phyloP scores from a whole-genome alignment of 495 filamentous ascomycete species.

The Aspergillus mulundensis region DNA sequence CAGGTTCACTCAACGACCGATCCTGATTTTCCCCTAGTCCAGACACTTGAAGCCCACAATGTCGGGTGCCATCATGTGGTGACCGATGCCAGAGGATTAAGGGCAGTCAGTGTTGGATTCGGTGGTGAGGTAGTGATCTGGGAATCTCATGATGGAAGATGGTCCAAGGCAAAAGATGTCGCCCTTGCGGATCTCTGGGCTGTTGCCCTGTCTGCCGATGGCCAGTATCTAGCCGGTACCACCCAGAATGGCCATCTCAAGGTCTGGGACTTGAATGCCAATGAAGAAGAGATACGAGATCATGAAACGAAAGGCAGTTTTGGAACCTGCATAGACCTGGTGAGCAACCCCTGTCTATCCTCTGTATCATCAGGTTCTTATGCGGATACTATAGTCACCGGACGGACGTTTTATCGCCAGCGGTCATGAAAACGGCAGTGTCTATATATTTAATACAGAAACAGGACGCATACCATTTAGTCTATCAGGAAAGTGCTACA shows the following conservation, averaged over 20 bases:
- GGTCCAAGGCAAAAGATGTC: slow-evolving; percentile 47
- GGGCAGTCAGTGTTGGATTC: slow-evolving; percentile 80
- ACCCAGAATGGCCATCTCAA: slow-evolving; percentile 81
- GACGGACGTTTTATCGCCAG: slow-evolving; percentile 85
- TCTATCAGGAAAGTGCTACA: slow-evolving; percentile 61
- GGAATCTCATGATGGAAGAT: slow-evolving; percentile 52
- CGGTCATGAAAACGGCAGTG: slow-evolving; percentile 87
- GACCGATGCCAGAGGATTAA: slow-evolving; percentile 61
- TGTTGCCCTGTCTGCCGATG: slow-evolving; percentile 75
- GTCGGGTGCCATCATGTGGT: slow-evolving; percentile 86
- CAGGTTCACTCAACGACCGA: slow-evolving; percentile 69
- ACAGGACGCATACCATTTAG: slow-evolving; percentile 83
- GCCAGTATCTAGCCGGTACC: slow-evolving; percentile 74
- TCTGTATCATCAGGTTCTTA: slow-evolving; percentile 12
- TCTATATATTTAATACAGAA: slow-evolving; percentile 93
- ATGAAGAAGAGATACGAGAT: slow-evolving; percentile 60
- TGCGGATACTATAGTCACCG: slow-evolving; percentile 42
- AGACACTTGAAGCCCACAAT: slow-evolving; percentile 75
- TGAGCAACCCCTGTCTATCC: slow-evolving; percentile 24
- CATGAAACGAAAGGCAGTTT: slow-evolving; percentile 91
- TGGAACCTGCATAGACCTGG: slow-evolving; percentile 82
- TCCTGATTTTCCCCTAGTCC: slow-evolving; percentile 66
- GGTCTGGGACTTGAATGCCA: slow-evolving; percentile 69
- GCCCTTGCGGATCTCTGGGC: slow-evolving; percentile 75
- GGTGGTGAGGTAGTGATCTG: slow-evolving; percentile 82